Conservation (phyloP, 192 early-diverging fungal genomes). For the Linnemannia exigua region DNA sequence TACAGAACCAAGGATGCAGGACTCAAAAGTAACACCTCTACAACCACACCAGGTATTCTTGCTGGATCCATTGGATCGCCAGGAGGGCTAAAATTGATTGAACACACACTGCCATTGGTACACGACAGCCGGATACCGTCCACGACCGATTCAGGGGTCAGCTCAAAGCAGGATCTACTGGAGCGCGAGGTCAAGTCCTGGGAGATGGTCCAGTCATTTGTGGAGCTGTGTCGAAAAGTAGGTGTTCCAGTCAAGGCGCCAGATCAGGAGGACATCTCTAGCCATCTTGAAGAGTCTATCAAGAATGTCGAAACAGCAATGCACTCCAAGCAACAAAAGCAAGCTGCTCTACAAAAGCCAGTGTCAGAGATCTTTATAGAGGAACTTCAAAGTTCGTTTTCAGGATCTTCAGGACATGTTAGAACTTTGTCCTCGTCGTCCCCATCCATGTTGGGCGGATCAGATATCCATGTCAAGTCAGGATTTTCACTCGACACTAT, state of each 20-base stretch:
- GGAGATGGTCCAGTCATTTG: slow-evolving; percentile 51
- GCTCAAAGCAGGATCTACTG: not conserved
- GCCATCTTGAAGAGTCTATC: slow-evolving; percentile 18
- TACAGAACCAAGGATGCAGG: slow-evolving; percentile 11
- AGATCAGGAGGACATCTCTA: slow-evolving; percentile 30
- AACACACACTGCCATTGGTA: slow-evolving; percentile 24
- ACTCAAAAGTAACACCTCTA: not conserved
- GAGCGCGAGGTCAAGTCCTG: slow-evolving; percentile 48
- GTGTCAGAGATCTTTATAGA: slow-evolving; percentile 38
- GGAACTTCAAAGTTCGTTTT: slow-evolving; percentile 47
- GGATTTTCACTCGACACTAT: not conserved
- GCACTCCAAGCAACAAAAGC: not conserved
- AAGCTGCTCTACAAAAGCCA: slow-evolving; percentile 20
- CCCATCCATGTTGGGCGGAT: not conserved
- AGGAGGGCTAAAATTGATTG: not conserved
- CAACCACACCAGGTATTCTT: no score
- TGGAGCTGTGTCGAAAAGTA: slow-evolving; percentile 46
- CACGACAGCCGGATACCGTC: slow-evolving; percentile 3
- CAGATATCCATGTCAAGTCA: not conserved
- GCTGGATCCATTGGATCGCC: not conserved
- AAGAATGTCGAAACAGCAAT: slow-evolving; percentile 2
- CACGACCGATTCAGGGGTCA: not conserved
- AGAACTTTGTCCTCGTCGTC: not conserved
- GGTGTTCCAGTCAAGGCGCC: slow-evolving; percentile 25
- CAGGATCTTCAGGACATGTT: slow-evolving; percentile 27